Percentiles rank a stretch among this genome's conserved stretches.
Evolutionary conservation across 1,284 basidiomycete species (phyloP).

Genomic region (Sutorius eximius): DNA sequence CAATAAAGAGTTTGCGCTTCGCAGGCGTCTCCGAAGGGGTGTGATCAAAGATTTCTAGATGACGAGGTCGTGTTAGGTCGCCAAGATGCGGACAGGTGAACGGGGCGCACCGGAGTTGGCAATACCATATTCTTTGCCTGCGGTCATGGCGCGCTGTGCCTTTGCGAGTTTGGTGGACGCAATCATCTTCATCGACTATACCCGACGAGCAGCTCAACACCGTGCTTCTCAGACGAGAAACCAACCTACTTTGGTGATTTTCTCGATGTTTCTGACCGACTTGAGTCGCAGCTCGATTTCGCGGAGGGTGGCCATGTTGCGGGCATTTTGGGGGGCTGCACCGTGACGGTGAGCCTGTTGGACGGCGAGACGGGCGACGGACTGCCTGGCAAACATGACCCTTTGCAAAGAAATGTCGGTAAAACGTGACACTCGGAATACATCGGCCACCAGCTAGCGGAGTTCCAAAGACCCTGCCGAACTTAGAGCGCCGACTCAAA

Average conservation of each 20-base stretch:
- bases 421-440: conserved; percentile 36
- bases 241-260: conserved; percentile 92
- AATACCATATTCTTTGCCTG: conserved; percentile 91
- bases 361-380: conserved; percentile 60
- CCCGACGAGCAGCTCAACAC: conserved; percentile 1
- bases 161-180: conserved; percentile 96
- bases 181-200: conserved; percentile 99
- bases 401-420: conserved; percentile 9
- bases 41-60: conserved; percentile 81
- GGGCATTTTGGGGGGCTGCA: conserved; percentile 63
- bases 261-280: conserved; percentile 97
- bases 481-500: conserved; percentile 26
- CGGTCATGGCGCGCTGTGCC: conserved; percentile 92
- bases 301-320: conserved; percentile 95
- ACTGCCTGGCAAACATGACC: conserved; percentile 64
- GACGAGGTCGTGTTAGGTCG: conserved; percentile 6
- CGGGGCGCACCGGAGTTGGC: conserved; percentile 83
- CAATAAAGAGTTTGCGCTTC: conserved; percentile 84
- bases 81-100: not conserved
- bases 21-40: conserved; percentile 60
- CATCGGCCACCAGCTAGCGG: conserved; percentile 39
- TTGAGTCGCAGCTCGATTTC: conserved; percentile 97
- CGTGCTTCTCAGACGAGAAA: not conserved
- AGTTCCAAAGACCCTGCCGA: conserved; percentile 19
- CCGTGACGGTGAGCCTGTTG: conserved; percentile 55